Conservation (phyloP, 2,329 filamentous ascomycete genomes). For the Ascochyta fabae region DNA sequence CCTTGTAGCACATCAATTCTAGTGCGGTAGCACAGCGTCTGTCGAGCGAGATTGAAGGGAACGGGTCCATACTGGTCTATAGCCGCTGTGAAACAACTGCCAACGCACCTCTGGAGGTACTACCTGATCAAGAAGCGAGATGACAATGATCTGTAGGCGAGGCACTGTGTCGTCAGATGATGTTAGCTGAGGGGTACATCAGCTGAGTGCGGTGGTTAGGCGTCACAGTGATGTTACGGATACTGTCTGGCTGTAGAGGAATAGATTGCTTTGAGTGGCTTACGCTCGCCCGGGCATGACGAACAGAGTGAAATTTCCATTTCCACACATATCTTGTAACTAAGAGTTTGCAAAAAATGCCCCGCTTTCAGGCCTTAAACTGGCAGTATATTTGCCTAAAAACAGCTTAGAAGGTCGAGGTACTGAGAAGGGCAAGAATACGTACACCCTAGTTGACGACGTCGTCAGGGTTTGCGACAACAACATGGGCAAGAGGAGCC, state of each 20-base stretch:
- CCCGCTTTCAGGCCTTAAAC: too few species aligned
- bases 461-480: not conserved
- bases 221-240: not conserved
- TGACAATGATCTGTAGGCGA: not conserved
- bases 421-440: not conserved
- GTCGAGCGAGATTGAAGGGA: conserved; percentile 25
- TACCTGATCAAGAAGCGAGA: conserved; percentile 7
- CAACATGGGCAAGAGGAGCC: not conserved
- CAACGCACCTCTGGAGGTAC: conserved; percentile 24
- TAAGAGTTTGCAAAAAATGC: too few species aligned
- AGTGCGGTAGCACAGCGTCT: conserved; percentile 27
- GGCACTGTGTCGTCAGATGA: conserved; percentile 16
- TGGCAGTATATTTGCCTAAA: too few species aligned
- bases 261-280: not conserved
- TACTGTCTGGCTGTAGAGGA: too few species aligned
- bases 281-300: not conserved
- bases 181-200: not conserved
- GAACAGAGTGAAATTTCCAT: not conserved
- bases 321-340: not conserved
- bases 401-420: too few species aligned
- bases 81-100: conserved; percentile 33
- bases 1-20: conserved; percentile 26
- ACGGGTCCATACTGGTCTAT: not conserved
- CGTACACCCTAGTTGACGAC: not conserved
- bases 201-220: not conserved